These are phyloP conservation scores for Aegilops sharonensis DNA, from an alignment of 176 grass and related monocot species.

Conservation along the genomic window DNA sequence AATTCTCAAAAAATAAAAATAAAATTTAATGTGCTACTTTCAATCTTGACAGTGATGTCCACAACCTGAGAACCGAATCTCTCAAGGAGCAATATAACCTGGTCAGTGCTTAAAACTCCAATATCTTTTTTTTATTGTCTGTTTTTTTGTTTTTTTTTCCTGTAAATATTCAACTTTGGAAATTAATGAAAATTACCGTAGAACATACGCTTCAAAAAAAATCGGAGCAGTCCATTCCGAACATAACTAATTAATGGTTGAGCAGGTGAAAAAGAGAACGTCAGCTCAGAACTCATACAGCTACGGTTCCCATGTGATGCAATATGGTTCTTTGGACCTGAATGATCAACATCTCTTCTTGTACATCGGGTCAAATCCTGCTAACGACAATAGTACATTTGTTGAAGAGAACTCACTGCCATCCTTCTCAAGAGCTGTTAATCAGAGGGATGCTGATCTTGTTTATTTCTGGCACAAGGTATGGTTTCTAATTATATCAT, in stretches of 20 bases:
- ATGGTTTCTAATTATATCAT: neutral
- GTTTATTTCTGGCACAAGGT: constrained; percentile 85
- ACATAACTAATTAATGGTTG: constrained; percentile 5
- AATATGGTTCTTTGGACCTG: constrained; percentile 68
- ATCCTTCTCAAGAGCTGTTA: constrained; percentile 47
- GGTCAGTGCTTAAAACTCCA: constrained; percentile 29
- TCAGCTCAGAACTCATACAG: constrained; percentile 41
- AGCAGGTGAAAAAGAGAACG: constrained; percentile 74
- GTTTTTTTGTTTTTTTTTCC: too few species aligned
- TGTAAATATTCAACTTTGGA: too few species aligned
- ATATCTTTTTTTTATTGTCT: too few species aligned
- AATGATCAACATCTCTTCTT: constrained; percentile 47
- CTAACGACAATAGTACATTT: constrained; percentile 57
- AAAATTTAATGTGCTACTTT: neutral
- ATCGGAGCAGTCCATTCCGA: neutral
- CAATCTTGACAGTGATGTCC: constrained; percentile 55
- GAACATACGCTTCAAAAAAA: too few species aligned
- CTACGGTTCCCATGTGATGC: constrained; percentile 90
- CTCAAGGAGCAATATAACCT: constrained; percentile 75
- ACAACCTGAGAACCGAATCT: constrained; percentile 78
- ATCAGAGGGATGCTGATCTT: constrained; percentile 91
- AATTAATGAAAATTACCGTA: too few species aligned
- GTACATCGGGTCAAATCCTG: constrained; percentile 83
- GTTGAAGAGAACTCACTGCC: constrained; percentile 60
- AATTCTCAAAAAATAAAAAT: too few species aligned